Conservation (phyloP, 768 basidiomycete genomes). For the Filobasidium wieringae region DNA sequence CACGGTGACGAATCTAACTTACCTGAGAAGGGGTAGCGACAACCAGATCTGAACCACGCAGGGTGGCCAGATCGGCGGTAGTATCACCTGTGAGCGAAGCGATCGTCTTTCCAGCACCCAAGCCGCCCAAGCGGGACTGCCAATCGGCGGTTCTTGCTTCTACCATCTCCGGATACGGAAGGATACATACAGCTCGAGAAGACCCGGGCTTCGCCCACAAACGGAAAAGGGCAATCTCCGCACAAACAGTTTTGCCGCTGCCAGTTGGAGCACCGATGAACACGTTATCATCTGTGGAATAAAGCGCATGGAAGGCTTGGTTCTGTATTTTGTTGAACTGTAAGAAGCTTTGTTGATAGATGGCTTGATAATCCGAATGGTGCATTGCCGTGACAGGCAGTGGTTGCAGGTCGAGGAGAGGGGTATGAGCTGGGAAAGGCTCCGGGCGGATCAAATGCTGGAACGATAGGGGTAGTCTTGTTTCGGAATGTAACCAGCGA, state of each 20-base stretch:
- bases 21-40: constrained; percentile 88
- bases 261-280: constrained; percentile 95
- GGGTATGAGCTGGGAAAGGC: constrained; percentile 85
- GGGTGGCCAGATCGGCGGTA: constrained; percentile 72
- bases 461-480: constrained; percentile 87
- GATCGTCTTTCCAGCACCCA: constrained; percentile 89
- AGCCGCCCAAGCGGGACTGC: constrained; percentile 63
- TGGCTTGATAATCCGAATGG: constrained; percentile 78
- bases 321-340: constrained; percentile 99
- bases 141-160: constrained; percentile 81
- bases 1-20: constrained; percentile 27
- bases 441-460: constrained; percentile 95
- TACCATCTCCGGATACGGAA: constrained; percentile 97
- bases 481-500: constrained; percentile 90
- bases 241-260: constrained; percentile 93
- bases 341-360: constrained; percentile 68
- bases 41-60: constrained; percentile 85
- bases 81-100: constrained; percentile 89
- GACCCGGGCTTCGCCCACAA: constrained; percentile 81
- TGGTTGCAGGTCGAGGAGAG: constrained; percentile 81
- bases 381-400: constrained; percentile 82
- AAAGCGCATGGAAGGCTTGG: constrained; percentile 95
- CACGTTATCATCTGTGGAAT: constrained; percentile 90
- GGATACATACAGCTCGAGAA: constrained; percentile 80
- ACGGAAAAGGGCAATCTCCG: constrained; percentile 88